These are phyloP conservation scores for Cladobotryum mycophilum DNA, from an alignment of 2,329 filamentous ascomycete genomes.

Conservation along the genomic window DNA sequence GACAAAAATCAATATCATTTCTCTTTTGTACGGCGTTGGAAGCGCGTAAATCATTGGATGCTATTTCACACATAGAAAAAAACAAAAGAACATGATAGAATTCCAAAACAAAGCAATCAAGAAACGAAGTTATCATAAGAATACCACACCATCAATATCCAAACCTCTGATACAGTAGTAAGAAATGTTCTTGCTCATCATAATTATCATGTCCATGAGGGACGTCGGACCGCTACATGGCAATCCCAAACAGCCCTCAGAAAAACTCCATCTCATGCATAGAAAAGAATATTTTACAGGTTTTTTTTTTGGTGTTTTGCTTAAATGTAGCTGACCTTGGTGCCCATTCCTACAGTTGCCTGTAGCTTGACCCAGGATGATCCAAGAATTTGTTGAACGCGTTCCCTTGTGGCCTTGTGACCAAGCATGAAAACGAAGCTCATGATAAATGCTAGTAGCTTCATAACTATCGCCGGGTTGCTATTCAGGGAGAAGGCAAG, in stretches of 20 bases:
- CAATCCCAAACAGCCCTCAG: slow-evolving; percentile 9
- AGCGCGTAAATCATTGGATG: slow-evolving; percentile 14
- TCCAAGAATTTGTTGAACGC: slow-evolving; percentile 61
- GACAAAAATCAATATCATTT: neutral
- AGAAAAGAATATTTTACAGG: slow-evolving; percentile 8
- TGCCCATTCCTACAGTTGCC: slow-evolving; percentile 87
- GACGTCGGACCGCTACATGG: slow-evolving; percentile 4
- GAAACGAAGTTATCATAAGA: neutral
- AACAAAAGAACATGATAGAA: neutral
- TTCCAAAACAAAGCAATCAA: neutral
- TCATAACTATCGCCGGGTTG: slow-evolving; percentile 52
- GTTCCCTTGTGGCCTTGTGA: slow-evolving; percentile 66
- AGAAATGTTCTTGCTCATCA: slow-evolving; percentile 8
- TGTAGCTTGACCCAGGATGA: slow-evolving; percentile 74
- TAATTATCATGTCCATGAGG: slow-evolving; percentile 11
- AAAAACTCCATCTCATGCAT: slow-evolving; percentile 25
- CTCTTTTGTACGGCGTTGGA: slow-evolving; percentile 9
- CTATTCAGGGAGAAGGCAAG: slow-evolving; percentile 44
- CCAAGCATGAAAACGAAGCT: slow-evolving; percentile 73
- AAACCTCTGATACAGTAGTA: neutral
- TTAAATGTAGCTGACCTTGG: slow-evolving; percentile 95
- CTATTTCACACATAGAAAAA: neutral
- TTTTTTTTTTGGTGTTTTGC: neutral
- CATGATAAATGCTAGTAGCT: slow-evolving; percentile 70
- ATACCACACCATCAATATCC: neutral